Base-by-base conservation (phyloP, 768 basidiomycete species). In the Boletus sp. region DNA sequence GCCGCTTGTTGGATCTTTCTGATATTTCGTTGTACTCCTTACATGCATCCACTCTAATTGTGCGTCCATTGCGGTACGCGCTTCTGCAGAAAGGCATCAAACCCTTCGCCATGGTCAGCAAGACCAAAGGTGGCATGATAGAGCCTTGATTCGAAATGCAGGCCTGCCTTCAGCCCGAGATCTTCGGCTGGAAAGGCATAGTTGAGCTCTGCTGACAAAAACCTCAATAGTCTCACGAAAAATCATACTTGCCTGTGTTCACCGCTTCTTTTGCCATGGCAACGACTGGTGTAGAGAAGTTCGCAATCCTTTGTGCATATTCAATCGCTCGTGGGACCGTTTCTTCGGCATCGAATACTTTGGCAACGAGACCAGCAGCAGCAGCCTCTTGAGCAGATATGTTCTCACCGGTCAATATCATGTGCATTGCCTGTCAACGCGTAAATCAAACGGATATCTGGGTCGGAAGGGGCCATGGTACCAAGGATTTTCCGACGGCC, bases 401-500 rank as follows among this genome's bases (percentile, higher is more conserved):
- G 60, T 64, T 75, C 40, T 75, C 70, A 1, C 81, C 80, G 0
- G 82, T 81, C 29, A 82, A 60, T 51, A 81, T 76, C 68, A 83
- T 73, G 57, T 83, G 81, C 80, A 83, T 83, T 6, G 82, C 81
- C 63, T 79, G 47, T 44, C 4, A 43, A 44, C 7, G 14, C 2
- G 3, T 7, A 10, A 5, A 27, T 60, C 27, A 50, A 21, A 37
- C 32, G 2, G 5, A 30, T 1, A 15, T 3, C 8, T 7, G 19
- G 23, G 29, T 48, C 2, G 10, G 29, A 10, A 19, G 39, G 17
- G 29, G 11, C 7, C 11, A 10, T 25, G 17, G 14, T 63, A 71
- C 71, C 65, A 63, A 46, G 21, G 92, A 90, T 72, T 97, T 97
- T 37, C 95, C 95, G 59, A 97, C 80, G 8, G 87, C 80, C 53